Conservation (phyloP, 176 grass and related monocot species). For the Cocos nucifera region DNA sequence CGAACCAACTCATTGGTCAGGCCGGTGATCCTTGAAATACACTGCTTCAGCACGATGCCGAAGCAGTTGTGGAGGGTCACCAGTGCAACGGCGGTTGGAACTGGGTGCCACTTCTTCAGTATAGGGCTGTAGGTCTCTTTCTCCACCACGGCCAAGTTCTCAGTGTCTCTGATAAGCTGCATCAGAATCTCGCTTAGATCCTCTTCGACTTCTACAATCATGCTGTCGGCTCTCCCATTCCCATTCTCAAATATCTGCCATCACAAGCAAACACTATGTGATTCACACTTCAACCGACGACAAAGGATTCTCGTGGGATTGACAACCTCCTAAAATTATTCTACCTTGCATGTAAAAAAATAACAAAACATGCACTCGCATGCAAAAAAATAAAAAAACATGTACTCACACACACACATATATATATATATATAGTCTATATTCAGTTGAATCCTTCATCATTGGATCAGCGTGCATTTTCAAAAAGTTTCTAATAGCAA, state of each 20-base stretch:
- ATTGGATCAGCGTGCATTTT: too few relatives aligned
- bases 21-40: slow-evolving; percentile 21
- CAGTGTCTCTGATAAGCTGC: slow-evolving; percentile 35
- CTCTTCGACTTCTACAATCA: slow-evolving; percentile 74
- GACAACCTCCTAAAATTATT: too few relatives aligned
- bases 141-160: slow-evolving; percentile 43
- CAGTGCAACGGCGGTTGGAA: slow-evolving; percentile 34
- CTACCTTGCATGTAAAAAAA: too few relatives aligned
- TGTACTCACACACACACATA: too few relatives aligned
- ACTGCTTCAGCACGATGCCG: slow-evolving; percentile 29
- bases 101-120: slow-evolving; percentile 42
- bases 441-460: too few relatives aligned
- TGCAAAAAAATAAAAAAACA: too few relatives aligned
- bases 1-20: slow-evolving; percentile 48
- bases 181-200: slow-evolving; percentile 46
- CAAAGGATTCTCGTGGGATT: too few relatives aligned
- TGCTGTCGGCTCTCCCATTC: slow-evolving; percentile 46
- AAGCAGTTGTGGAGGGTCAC: slow-evolving; percentile 46
- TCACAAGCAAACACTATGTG: neutral
- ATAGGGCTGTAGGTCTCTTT: slow-evolving; percentile 40
- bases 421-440: too few relatives aligned
- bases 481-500: too few relatives aligned
- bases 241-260: slow-evolving; percentile 40
- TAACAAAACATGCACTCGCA: too few relatives aligned
- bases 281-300: too few relatives aligned